Evolutionary conservation across 164 flowering plant genomes (phyloP), one percentile per base, ranked within the genome.

Genomic region (Akebia trifoliata): DNA sequence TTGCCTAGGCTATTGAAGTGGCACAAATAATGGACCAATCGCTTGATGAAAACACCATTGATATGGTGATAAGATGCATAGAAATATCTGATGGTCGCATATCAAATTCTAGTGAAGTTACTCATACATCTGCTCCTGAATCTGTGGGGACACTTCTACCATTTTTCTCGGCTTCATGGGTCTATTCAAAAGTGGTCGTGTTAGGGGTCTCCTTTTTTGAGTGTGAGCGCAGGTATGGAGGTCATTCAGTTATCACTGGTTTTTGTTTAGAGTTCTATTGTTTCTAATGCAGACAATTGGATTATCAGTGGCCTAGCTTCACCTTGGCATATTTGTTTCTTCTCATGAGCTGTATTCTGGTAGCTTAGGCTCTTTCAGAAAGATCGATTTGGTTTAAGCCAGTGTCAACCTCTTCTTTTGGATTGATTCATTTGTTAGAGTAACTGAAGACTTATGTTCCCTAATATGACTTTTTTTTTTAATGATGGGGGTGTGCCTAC

Each of bases 21-120:
- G 95, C 97, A 54, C 95, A 89, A 69, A 59, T 85, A 40, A 80
- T 90, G 84, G 95, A 85, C 68, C 66, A 93, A 61, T 76, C 90
- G 32, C 84, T 92, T 49, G 95, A 87, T 60, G 80, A 59, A 59
- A 66, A 73, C 59, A 66, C 82, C 66, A 30, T n/a, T 50, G 79
- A 74, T 45, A 62, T 69, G 60, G 83, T 82, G 34, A 69, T 68
- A 11, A 74, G 69, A 67, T 87, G 95, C 84, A 82, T 80, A 34
- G 74, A 73, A 64, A 61, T 79, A 34, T 82, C 98, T 51, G 81
- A 76, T 25, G 72, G 73, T n/a, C 73, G 68, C 29, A 58, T 92
- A 14, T 72, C 72, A 37, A 40, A 69, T 58, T 21, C 34, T 20
- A 50, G n/a, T 14, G 34, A 62, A 28, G 52, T 40, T 37, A n/a